Base-by-base conservation (phyloP, 345 rosid species). In the Pugionium dolabratum region DNA sequence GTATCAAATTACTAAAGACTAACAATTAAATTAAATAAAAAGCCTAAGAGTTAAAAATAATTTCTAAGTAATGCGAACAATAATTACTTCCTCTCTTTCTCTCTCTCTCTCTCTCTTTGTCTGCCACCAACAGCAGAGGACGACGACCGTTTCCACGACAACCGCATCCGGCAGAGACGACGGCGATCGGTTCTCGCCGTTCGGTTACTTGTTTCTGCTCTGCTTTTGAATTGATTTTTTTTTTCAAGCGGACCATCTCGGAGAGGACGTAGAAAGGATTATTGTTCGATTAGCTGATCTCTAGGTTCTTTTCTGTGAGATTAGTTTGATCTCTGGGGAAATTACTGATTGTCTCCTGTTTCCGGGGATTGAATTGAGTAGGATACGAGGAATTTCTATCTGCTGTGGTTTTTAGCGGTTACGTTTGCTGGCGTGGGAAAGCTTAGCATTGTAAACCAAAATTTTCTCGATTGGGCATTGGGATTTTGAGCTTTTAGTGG, bases 81-180 rank as follows among this genome's bases (percentile, higher is more conserved):
- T 73, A 60, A 73, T 67, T 53, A 66, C 50, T 66, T 51, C 50
- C 71, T 31, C 48, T 3, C 37, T 34, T 39, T 52, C 43, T 67
- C 59, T 48, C 54, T 64, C 68, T 64, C 68, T 62, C 54, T 70
- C 44, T 64, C 54, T 69, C 71, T 18, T 7, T 59, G 72, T 66
- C 72, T 73, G 69, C 72, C 63, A 66, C 62, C 72, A 54, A 59
- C 54, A 67, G 77, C 64, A 58, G 51, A 54, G 46, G 77, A 73
- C 77, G 77, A 73, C 77, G 73, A 73, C 77, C 77, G 52, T 66
- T 53, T 59, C 63, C 68, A 59, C 71, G 36, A 44, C 62, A 44
- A 65, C 76, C 58, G 68, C 29, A 45, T 31, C 50, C 62, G 76
- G 35, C 35, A n/a, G 37, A 44, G 44, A 66, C 67, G 57, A 60